Conservation (phyloP, 139 green algal species). For the Ettlia oleoabundans region DNA sequence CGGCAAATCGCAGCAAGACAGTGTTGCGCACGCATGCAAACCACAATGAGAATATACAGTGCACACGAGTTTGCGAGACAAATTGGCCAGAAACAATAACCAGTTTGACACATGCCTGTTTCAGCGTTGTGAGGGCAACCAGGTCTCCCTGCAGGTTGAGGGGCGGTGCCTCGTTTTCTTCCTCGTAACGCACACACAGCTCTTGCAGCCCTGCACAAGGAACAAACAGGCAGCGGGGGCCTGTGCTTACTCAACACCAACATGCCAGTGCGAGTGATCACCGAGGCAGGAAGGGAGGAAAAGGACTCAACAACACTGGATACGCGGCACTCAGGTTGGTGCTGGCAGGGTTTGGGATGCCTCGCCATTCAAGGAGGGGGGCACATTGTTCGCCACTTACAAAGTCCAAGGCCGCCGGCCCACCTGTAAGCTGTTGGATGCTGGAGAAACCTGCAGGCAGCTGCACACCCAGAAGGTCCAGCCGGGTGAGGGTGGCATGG, state of each 20-base stretch:
- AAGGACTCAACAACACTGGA: too few species aligned
- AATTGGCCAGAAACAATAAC: too few species aligned
- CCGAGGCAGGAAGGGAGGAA: too few species aligned
- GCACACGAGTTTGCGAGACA: too few species aligned
- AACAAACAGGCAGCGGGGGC: neutral
- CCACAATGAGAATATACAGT: too few species aligned
- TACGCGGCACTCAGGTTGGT: too few species aligned
- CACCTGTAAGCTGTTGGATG: slow-evolving; percentile 24
- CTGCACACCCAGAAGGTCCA: slow-evolving; percentile 11
- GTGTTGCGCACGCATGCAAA: too few species aligned
- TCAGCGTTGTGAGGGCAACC: neutral
- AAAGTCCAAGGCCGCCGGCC: neutral
- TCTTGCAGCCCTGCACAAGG: slow-evolving; percentile 3
- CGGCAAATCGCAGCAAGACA: too few species aligned
- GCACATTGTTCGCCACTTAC: neutral
- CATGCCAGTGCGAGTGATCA: too few species aligned
- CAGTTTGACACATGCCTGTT: neutral
- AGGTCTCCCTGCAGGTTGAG: slow-evolving; percentile 34
- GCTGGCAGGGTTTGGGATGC: too few species aligned
- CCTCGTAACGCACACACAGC: slow-evolving; percentile 17
- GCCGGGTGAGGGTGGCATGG: slow-evolving; percentile 2
- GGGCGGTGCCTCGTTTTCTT: slow-evolving; percentile 26
- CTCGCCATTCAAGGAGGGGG: too few species aligned
- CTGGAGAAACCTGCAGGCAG: slow-evolving; percentile 9
- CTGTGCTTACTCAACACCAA: too few species aligned